Conservation (phyloP, 1,284 basidiomycete genomes). For the Papiliotrema nemorosa region DNA sequence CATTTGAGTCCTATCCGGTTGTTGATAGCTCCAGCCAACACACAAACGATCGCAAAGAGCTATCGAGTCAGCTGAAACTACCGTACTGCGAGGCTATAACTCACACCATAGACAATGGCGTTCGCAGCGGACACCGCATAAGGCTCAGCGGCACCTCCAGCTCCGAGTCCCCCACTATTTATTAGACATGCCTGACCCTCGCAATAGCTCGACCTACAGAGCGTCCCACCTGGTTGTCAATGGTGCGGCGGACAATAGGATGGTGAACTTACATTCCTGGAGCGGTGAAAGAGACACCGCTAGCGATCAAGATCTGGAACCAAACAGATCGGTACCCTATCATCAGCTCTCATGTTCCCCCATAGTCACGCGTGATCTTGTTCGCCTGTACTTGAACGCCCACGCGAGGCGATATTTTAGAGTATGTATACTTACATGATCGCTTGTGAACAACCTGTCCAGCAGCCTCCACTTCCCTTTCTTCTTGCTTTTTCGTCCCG, state of each 20-base stretch:
- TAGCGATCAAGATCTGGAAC: slow-evolving; percentile 15
- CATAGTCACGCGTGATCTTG: neutral
- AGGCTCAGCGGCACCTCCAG: slow-evolving; percentile 33
- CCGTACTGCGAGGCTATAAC: neutral
- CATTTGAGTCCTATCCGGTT: slow-evolving; percentile 28
- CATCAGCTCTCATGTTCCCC: neutral
- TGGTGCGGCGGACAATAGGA: no score
- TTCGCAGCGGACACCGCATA: slow-evolving; percentile 38
- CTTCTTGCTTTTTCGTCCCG: no score
- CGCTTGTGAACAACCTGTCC: no score
- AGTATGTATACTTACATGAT: no score
- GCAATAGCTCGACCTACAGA: slow-evolving; percentile 7
- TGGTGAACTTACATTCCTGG: slow-evolving; percentile 29
- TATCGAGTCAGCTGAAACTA: neutral
- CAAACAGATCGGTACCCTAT: neutral
- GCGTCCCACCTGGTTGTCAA: slow-evolving; percentile 25
- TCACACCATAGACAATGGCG: slow-evolving; percentile 30
- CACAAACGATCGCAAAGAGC: slow-evolving; percentile 23
- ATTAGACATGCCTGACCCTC: neutral
- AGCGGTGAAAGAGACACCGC: slow-evolving; percentile 30
- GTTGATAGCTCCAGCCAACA: slow-evolving; percentile 29
- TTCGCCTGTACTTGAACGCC: neutral
- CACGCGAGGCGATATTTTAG: neutral
- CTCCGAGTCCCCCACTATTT: slow-evolving; percentile 28
- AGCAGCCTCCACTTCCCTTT: no score